Conservation (phyloP, 2,329 filamentous ascomycete species). For the Penicillium sp. region DNA sequence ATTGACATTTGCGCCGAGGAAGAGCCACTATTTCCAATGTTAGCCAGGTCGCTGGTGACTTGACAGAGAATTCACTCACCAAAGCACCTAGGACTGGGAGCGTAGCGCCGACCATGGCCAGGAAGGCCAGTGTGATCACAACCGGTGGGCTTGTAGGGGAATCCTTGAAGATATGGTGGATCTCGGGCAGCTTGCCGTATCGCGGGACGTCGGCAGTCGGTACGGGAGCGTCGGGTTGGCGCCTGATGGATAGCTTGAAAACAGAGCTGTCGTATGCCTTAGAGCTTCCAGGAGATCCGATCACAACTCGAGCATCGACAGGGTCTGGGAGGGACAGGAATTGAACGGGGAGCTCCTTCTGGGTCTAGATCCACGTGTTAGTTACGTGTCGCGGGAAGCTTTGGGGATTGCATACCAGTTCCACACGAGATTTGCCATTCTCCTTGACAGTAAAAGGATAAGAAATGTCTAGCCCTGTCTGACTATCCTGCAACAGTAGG, state of each 20-base stretch:
- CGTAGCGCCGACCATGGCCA: conserved; percentile 67
- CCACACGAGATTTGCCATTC: conserved; percentile 78
- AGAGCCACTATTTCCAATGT: conserved; percentile 64
- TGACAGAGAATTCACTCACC: conserved; percentile 50
- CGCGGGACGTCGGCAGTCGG: conserved; percentile 67
- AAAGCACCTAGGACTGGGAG: conserved; percentile 69
- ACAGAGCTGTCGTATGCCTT: conserved; percentile 64
- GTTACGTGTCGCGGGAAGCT: conserved; percentile 16
- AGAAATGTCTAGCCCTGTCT: conserved; percentile 77
- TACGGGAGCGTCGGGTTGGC: conserved; percentile 60
- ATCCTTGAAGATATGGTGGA: conserved; percentile 82
- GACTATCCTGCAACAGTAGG: conserved; percentile 71
- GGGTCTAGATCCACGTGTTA: conserved; percentile 56
- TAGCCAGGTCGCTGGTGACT: conserved; percentile 5
- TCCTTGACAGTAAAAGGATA: conserved; percentile 83
- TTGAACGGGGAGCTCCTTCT: conserved; percentile 84
- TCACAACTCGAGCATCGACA: conserved; percentile 74
- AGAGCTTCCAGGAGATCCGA: conserved; percentile 80
- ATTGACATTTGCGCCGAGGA: conserved; percentile 76
- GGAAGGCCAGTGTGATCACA: conserved; percentile 75
- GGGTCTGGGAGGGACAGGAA: conserved; percentile 66
- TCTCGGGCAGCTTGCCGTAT: conserved; percentile 80
- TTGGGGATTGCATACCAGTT: conserved; percentile 63
- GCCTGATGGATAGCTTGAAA: conserved; percentile 69
- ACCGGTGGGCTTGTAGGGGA: conserved; percentile 78